Conservation (phyloP, 192 early-diverging fungal species). For the Entrophospora sp. region DNA sequence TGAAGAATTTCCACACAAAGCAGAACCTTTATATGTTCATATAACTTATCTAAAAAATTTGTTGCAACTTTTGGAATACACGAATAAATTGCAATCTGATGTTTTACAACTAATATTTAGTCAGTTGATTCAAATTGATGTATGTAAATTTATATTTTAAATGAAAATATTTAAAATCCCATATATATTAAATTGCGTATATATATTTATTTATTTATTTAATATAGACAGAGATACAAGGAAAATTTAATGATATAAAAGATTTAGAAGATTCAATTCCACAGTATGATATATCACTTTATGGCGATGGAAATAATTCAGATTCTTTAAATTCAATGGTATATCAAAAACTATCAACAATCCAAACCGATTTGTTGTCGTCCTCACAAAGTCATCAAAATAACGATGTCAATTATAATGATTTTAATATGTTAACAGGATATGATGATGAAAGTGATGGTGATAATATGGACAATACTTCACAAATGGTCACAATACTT, state of each 20-base stretch:
- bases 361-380: slow-evolving; percentile 21
- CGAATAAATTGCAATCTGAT: slow-evolving; percentile 56
- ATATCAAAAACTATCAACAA: slow-evolving; percentile 26
- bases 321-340: not conserved
- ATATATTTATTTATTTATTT: not conserved
- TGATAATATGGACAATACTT: slow-evolving; percentile 34
- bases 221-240: slow-evolving; percentile 76
- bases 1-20: slow-evolving; percentile 66
- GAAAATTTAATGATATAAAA: slow-evolving; percentile 78
- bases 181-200: not conserved
- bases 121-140: slow-evolving; percentile 83
- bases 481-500: slow-evolving; percentile 25
- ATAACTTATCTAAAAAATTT: slow-evolving; percentile 67
- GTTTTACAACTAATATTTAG: slow-evolving; percentile 72
- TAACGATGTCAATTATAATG: slow-evolving; percentile 24
- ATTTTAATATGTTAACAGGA: slow-evolving; percentile 31
- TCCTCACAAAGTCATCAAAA: not conserved
- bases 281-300: not conserved
- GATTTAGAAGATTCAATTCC: slow-evolving; percentile 42
- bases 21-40: slow-evolving; percentile 46
- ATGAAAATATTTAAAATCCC: not conserved
- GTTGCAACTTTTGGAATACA: slow-evolving; percentile 68
- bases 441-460: slow-evolving; percentile 31
- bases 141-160: slow-evolving; percentile 28
- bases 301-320: not conserved